phyloP scores from a whole-genome alignment of 305 asterid genomes.

The Withania somnifera region DNA sequence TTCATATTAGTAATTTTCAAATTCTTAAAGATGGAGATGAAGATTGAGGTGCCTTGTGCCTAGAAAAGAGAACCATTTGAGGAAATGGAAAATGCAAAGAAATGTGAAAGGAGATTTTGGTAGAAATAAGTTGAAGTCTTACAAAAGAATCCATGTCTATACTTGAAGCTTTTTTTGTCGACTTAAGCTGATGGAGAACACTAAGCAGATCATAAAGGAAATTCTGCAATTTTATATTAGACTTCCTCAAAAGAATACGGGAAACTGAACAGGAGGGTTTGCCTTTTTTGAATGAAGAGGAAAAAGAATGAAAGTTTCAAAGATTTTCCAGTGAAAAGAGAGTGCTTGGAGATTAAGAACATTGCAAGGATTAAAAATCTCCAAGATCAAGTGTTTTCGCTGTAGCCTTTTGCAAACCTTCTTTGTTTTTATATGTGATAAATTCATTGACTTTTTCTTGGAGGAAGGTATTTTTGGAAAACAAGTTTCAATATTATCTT shows the following conservation, averaged over 20 bases:
- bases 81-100: not conserved
- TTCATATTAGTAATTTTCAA: too few species aligned
- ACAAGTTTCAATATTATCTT: not conserved
- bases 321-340: not conserved
- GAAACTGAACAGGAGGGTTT: not conserved
- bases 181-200: not conserved
- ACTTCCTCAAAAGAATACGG: not conserved
- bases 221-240: too few species aligned
- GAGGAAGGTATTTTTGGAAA: not conserved
- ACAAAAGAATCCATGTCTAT: not conserved
- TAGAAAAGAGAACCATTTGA: not conserved
- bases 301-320: not conserved
- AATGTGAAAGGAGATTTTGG: too few species aligned
- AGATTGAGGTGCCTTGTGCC: not conserved
- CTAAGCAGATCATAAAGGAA: not conserved
- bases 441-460: not conserved
- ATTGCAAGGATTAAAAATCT: not conserved
- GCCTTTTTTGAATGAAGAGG: not conserved
- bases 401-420: not conserved
- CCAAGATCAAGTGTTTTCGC: not conserved
- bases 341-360: not conserved
- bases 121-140: not conserved
- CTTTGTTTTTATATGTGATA: not conserved
- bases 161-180: not conserved
- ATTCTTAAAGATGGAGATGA: not conserved